Conservation (phyloP, 176 grass and related monocot species). For the Sorghum bicolor region DNA sequence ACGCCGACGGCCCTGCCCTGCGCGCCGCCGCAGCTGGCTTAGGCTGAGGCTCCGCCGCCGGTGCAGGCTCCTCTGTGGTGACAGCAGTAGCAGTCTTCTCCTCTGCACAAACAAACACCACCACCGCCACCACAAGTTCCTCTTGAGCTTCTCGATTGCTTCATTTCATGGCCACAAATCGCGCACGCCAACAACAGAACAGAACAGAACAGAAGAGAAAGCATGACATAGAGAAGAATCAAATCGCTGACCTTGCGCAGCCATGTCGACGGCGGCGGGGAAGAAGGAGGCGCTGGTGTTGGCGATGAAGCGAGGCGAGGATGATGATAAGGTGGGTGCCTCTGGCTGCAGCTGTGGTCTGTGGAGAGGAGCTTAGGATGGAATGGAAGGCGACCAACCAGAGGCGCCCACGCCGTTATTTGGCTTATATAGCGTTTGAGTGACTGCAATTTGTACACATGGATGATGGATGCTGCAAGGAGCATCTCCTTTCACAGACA, state of each 20-base stretch:
- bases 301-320: not conserved
- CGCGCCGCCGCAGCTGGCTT: not conserved
- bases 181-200: not conserved
- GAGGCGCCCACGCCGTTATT: not conserved
- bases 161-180: not conserved
- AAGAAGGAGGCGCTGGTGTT: not conserved
- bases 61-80: constrained; percentile 38
- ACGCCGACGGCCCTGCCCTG: constrained; percentile 17
- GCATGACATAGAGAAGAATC: not conserved
- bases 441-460: constrained; percentile 25
- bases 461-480: not conserved
- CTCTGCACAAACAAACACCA: constrained; percentile 45
- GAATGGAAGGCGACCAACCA: constrained; percentile 29
- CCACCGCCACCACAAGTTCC: not conserved
- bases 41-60: constrained; percentile 15
- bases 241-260: constrained; percentile 13
- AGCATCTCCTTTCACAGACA: not conserved
- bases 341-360: not conserved
- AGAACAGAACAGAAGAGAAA: not conserved
- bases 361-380: not conserved
- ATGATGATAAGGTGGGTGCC: constrained; percentile 43
- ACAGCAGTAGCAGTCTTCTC: constrained; percentile 53
- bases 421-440: constrained; percentile 18
- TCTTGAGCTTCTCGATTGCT: not conserved
- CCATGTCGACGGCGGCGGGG: constrained; percentile 25